Evolutionary conservation across 495 filamentous ascomycete genomes (phyloP).

Genomic region (Trypethelium eluteriae): DNA sequence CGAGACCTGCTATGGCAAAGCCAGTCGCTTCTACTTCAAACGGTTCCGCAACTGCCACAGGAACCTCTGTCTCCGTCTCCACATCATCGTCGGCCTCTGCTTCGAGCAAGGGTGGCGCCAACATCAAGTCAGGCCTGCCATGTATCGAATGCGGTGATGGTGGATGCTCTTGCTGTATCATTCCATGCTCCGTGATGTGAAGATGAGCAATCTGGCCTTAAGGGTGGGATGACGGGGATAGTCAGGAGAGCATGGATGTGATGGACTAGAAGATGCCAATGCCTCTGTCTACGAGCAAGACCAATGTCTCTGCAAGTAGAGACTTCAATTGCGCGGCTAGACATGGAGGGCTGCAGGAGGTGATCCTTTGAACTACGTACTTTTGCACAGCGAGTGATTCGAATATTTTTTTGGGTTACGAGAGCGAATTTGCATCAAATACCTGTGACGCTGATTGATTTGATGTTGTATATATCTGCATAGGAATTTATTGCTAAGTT

Average conservation of each 20-base stretch:
- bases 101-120: not conserved
- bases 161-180: not conserved
- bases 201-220: not conserved
- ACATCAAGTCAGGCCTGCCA: slow-evolving; percentile 1
- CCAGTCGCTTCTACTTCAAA: not conserved
- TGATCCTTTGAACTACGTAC: not conserved
- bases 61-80: not conserved
- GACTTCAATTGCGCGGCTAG: not conserved
- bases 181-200: slow-evolving; percentile 10
- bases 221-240: not conserved
- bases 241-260: too few species aligned
- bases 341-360: not conserved
- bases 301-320: not conserved
- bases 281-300: not conserved
- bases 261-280: not conserved
- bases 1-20: not conserved
- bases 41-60: not conserved
- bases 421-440: not conserved
- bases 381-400: not conserved
- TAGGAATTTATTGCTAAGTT: too few species aligned
- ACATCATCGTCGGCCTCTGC: not conserved
- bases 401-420: not conserved
- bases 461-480: not conserved
- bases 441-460: not conserved
- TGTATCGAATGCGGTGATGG: slow-evolving; percentile 10